Conservation (phyloP, 495 filamentous ascomycete genomes). For the Hapsidospora chrysogenum region DNA sequence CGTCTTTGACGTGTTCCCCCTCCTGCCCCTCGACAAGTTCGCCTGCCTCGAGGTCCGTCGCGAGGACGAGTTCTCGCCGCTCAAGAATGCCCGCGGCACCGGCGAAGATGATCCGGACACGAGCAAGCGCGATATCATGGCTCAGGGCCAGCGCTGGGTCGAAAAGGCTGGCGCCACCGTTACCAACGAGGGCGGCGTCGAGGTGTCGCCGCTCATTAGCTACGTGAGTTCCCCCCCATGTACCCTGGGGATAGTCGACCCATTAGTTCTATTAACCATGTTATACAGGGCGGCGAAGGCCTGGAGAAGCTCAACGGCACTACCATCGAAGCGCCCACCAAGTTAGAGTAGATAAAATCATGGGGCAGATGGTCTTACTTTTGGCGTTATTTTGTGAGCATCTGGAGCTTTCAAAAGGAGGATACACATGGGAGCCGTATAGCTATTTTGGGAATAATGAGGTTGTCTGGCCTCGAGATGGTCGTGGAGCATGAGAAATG, state of each 20-base stretch:
- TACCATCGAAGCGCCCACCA: constrained; percentile 61
- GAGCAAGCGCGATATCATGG: constrained; percentile 73
- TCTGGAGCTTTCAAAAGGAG: too few relatives aligned
- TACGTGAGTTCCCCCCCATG: constrained; percentile 70
- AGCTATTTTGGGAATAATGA: too few relatives aligned
- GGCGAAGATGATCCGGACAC: constrained; percentile 92
- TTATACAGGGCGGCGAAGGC: constrained; percentile 87
- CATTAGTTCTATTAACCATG: too few relatives aligned
- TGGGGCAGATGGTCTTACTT: too few relatives aligned
- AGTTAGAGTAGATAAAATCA: too few relatives aligned
- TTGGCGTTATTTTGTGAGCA: too few relatives aligned
- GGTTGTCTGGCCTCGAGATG: too few relatives aligned
- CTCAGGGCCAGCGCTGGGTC: constrained; percentile 73
- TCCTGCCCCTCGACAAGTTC: constrained; percentile 74
- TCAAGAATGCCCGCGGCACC: constrained; percentile 89
- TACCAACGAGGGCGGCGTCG: constrained; percentile 51
- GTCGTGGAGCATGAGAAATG: too few relatives aligned
- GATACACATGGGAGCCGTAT: too few relatives aligned
- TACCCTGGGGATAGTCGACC: too few relatives aligned
- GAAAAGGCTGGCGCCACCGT: constrained; percentile 63
- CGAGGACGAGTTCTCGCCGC: constrained; percentile 94
- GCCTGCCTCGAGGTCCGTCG: constrained; percentile 90
- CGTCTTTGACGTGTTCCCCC: constrained; percentile 95
- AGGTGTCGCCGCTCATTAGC: constrained; percentile 85
- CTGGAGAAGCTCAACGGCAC: constrained; percentile 59